Base-by-base conservation (phyloP, 768 basidiomycete genomes). In the Astraeus odoratus region DNA sequence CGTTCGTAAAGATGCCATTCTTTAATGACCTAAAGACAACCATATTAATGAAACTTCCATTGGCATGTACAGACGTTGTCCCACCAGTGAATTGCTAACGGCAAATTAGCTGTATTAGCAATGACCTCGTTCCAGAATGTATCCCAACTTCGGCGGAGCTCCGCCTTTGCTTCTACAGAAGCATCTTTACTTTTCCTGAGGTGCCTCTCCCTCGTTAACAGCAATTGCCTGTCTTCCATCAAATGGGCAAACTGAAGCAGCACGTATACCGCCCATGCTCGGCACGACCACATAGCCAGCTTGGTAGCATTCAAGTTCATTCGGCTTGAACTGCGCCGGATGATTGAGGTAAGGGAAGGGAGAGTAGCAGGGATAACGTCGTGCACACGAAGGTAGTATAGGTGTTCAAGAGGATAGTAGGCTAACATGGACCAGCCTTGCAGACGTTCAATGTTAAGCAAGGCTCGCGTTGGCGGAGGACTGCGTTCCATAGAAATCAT, bases 11-110 rank as follows among this genome's bases (percentile, higher is more conserved):
- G 4, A 86, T 56, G n/a, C 83, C 84, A 23, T 71, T 69, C 52
- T 81, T 71, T 41, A 81, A 51, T 8, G 86, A 88, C 83, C 86
- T 88, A 39, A 20, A 43, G 15, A 38, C 27, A 25, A 46, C 35
- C 19, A 43, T 19, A 51, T 52, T 40, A 23, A 44, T 12, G 10
- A 25, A 42, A 6, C 3, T 24, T 33, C 18, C 26, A 25, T 24
- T 13, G 20, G 12, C 13, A 43, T 20, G 27, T 47, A 24, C 15
- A 2, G 19, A 25, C n/a, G n/a, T 24, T 19, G 29, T 49, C 76
- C 43, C 51, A 88, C 91, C 89, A 92, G 59, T 95, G 92, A 45
- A 90, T 62, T 2, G 90, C 86, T 40, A 88, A 61, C 3, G 90
- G 92, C n/a, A 91, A 65, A 58, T 89, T 86, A 20, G 79, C 78